phyloP scores from a whole-genome alignment of 2,329 filamentous ascomycete species.

The Venturia pyrina region DNA sequence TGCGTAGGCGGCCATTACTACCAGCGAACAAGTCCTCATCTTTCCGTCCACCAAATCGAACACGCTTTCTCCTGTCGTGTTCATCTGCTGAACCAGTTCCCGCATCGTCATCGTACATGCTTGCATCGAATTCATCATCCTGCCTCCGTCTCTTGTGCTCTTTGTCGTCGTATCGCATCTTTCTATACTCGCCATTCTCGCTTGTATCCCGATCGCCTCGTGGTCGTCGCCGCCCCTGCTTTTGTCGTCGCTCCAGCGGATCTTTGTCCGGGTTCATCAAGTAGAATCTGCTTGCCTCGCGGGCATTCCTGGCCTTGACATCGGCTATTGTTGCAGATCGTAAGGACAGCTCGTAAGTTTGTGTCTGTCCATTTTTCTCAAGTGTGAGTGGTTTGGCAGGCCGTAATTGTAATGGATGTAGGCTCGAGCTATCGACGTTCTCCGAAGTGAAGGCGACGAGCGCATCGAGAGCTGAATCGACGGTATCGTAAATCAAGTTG shows the following conservation, averaged over 20 bases:
- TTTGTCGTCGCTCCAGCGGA: constrained; percentile 57
- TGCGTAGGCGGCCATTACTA: constrained; percentile 38
- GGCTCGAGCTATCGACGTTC: constrained; percentile 31
- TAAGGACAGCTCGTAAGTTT: constrained; percentile 60
- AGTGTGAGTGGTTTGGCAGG: constrained; percentile 60
- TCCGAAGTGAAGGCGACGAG: constrained; percentile 41
- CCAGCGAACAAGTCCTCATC: constrained; percentile 23
- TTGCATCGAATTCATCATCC: constrained; percentile 58
- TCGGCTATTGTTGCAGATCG: constrained; percentile 67
- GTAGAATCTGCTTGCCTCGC: constrained; percentile 80
- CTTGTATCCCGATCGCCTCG: constrained; percentile 24
- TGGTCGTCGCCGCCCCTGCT: constrained; percentile 46
- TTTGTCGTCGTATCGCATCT: constrained; percentile 34
- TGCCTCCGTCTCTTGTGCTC: constrained; percentile 30
- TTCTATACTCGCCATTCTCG: constrained; percentile 28
- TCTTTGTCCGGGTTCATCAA: constrained; percentile 85
- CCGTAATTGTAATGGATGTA: constrained; percentile 54
- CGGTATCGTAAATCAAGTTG: constrained; percentile 65
- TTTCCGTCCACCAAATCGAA: constrained; percentile 14
- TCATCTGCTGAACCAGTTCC: constrained; percentile 18
- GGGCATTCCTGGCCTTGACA: constrained; percentile 68
- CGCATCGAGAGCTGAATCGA: constrained; percentile 44
- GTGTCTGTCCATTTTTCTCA: constrained; percentile 20
- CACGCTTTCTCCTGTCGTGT: constrained; percentile 20
- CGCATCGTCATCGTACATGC: constrained; percentile 62